Base-by-base conservation (phyloP, 1,284 basidiomycete genomes). In the Polyporus tsugae region DNA sequence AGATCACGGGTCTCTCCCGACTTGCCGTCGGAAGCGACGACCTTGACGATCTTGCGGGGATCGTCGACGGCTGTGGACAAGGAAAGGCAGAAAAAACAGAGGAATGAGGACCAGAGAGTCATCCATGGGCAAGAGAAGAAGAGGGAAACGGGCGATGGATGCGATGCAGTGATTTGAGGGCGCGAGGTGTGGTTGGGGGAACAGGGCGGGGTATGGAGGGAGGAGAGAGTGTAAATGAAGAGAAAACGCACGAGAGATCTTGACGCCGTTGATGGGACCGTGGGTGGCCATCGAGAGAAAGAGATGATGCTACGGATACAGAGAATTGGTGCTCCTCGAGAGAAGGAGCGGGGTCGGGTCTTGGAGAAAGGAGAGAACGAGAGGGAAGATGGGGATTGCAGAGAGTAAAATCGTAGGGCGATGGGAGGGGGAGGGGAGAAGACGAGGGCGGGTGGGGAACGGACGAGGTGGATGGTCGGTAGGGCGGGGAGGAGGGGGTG, bases 1-100 rank as follows among this genome's bases (percentile, higher is more conserved):
- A 99, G 91, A 76, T 97, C 94, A 78, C 89, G 88, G 74, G 94
- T 92, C 67, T 95, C 93, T 76, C 95, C 96, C 4, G 93, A 86
- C 88, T 96, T 98, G 82, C 98, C 97, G 78, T 98, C 95, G 72
- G 93, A 95, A 72, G 97, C 97, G 77, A 94, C 87, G 76, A 99
- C 97, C 80, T 95, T 96, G 83, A 98, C 92, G 76, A 98, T 87
- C 83, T 96, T 95, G 83, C 93, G 90, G 35, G 97, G 96, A 85
- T 99, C 97, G 84, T 99, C 97, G 82, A 93, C 89, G 78, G 90
- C 91, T 93, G 77, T 42, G 71, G 72, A 72, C 42, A 74, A 65
- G 64, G 74, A 73, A 70, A 74, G 67, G 60, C 57, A 36, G 35
- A 49, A 69, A 52, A 67, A 42, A 44, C 25, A 42, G 17, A 65